phyloP scores from a whole-genome alignment of 176 grass and related monocot genomes.

The Lolium rigidum region DNA sequence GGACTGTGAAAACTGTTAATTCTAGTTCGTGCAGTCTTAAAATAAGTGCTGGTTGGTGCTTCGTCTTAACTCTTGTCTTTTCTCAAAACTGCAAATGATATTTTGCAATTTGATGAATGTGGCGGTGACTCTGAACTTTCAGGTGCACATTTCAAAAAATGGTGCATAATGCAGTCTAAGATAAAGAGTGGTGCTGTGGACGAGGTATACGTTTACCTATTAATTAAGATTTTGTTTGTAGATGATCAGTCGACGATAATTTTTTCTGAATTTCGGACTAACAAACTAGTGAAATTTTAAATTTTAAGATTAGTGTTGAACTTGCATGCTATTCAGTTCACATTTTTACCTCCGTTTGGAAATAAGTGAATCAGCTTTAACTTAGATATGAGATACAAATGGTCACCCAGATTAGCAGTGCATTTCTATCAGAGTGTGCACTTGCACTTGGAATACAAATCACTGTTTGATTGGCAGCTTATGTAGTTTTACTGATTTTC shows the following conservation, averaged over 20 bases:
- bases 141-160: slow-evolving; percentile 99
- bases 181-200: slow-evolving; percentile 97
- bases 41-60: slow-evolving; percentile 83
- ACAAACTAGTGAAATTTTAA: neutral
- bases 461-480: neutral
- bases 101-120: slow-evolving; percentile 24
- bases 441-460: neutral
- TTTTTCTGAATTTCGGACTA: slow-evolving; percentile 14
- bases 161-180: slow-evolving; percentile 99
- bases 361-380: neutral
- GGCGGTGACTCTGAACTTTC: slow-evolving; percentile 31
- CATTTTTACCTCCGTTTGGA: neutral
- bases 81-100: slow-evolving; percentile 28
- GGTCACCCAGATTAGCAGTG: neutral
- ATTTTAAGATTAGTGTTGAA: slow-evolving; percentile 12
- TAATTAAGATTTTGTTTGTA: neutral
- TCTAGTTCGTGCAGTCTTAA: slow-evolving; percentile 70
- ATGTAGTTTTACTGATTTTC: slow-evolving; percentile 22
- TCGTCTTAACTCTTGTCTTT: slow-evolving; percentile 1
- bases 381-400: slow-evolving; percentile 9
- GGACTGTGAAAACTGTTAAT: slow-evolving; percentile 66
- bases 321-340: neutral
- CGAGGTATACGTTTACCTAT: slow-evolving; percentile 59
- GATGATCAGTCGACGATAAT: slow-evolving; percentile 13
- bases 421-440: neutral